Percentiles rank a stretch among this genome's conserved stretches.
These are phyloP conservation scores for Erodium maritimum DNA, from an alignment of 345 rosid genomes.

Conservation along the genomic window DNA sequence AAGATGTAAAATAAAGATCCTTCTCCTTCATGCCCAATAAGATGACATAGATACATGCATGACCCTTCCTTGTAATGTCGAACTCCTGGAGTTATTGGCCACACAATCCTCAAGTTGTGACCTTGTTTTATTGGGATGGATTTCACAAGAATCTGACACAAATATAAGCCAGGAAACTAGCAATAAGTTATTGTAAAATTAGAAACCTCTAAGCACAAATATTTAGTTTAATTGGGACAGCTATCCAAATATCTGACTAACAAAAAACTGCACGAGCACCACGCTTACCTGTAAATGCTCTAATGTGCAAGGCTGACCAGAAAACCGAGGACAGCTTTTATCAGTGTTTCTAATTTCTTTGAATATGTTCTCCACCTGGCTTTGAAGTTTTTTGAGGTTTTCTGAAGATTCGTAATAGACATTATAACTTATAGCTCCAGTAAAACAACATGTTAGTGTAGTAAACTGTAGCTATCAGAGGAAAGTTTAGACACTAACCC, in stretches of 20 bases:
- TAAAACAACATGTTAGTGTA: not conserved
- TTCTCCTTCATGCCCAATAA: slow-evolving; percentile 83
- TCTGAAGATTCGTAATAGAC: slow-evolving; percentile 33
- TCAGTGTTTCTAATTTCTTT: slow-evolving; percentile 47
- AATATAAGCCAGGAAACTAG: not conserved
- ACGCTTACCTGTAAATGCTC: slow-evolving; percentile 65
- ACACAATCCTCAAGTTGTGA: slow-evolving; percentile 48
- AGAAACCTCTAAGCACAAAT: slow-evolving; percentile 3
- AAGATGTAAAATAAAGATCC: slow-evolving; percentile 71
- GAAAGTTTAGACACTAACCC: slow-evolving; percentile 29
- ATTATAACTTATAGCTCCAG: not conserved
- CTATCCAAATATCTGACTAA: not conserved
- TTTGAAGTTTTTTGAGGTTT: slow-evolving; percentile 56
- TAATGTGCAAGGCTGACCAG: slow-evolving; percentile 56
- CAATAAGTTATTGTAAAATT: not conserved
- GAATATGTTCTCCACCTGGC: slow-evolving; percentile 50
- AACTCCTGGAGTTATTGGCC: slow-evolving; percentile 81
- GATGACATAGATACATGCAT: slow-evolving; percentile 59
- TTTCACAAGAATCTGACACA: slow-evolving; percentile 60
- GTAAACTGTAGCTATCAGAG: not conserved
- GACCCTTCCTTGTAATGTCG: slow-evolving; percentile 67
- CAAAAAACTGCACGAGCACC: not conserved
- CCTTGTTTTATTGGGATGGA: slow-evolving; percentile 68
- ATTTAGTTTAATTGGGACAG: not conserved
- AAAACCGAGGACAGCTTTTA: slow-evolving; percentile 27